Evolutionary conservation across 1,284 basidiomycete genomes (phyloP), one percentile per base, ranked within the genome.

Genomic region (Schizophyllum amplum): DNA sequence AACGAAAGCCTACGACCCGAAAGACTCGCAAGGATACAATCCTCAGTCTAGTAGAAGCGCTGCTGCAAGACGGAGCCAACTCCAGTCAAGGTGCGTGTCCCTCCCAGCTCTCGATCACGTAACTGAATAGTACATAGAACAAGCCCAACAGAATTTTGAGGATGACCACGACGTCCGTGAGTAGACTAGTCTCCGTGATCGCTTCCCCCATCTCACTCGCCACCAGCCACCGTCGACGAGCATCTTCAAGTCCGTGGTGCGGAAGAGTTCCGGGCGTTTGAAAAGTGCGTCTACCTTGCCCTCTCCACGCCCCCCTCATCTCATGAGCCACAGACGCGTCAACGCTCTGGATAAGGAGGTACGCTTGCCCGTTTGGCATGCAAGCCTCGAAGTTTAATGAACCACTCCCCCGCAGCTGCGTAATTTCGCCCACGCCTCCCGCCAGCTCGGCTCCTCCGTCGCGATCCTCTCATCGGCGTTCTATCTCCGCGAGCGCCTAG

Each of bases 401-500:
- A 5, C 22, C n/a, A n/a, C 6, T 54, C 54, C 49, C 52, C 42
- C 24, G 24, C 65, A 87, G 84, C 75, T 87, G 15, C 77, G 84
- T 46, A 87, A 85, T 67, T 87, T 87, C 64, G 81, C 84, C 48
- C 85, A 86, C 62, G 83, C 85, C n/a, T 79, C 84, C 11, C 80
- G 85, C 42, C 85, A 86, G 66, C 73, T 87, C 0, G 86, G 86
- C 22, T 84, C 82, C 56, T 87, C 85, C 3, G 83, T 87, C 24
- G 84, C 83, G 13, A 86, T 88, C 60, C 75, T 87, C 5, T 85
- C 84, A 7, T 86, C 84, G 9, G 80, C 84, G 0, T 86, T 81
- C 66, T 78, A 81, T 61, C 75, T 88, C 22, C 82, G 86, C n/a
- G 80, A 83, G 62, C 77, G 84, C 15, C 73, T 88, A 17, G 79